phyloP scores from a whole-genome alignment of 1,284 basidiomycete species.

The Rhodofomes roseus region DNA sequence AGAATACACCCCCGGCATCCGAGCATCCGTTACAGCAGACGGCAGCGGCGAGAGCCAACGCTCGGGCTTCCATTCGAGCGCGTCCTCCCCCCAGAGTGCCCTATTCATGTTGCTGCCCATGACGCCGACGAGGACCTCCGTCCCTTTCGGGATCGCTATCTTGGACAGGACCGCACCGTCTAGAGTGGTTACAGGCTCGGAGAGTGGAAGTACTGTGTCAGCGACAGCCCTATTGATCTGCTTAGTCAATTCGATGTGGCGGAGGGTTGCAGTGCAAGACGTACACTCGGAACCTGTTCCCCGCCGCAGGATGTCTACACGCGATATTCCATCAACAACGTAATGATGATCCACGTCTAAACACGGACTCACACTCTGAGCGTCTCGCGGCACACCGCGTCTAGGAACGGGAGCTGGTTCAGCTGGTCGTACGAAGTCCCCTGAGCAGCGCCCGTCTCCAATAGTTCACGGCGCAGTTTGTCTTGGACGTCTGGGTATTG shows the following conservation, averaged over 20 bases:
- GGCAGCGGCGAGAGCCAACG: slow-evolving; percentile 25
- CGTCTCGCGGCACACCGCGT: slow-evolving; percentile 15
- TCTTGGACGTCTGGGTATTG: slow-evolving; percentile 3
- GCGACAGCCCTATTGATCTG: neutral
- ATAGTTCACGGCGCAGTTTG: slow-evolving; percentile 3
- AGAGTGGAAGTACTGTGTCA: slow-evolving; percentile 19
- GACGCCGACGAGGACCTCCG: slow-evolving; percentile 44
- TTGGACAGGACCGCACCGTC: slow-evolving; percentile 32
- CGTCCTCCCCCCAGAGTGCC: slow-evolving; percentile 54
- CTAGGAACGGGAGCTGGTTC: slow-evolving; percentile 13
- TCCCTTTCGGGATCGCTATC: slow-evolving; percentile 41
- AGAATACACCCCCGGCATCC: slow-evolving; percentile 22
- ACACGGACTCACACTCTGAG: slow-evolving; percentile 13
- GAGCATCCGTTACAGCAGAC: slow-evolving; percentile 10
- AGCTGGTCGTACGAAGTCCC: slow-evolving; percentile 13
- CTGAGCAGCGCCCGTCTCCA: neutral
- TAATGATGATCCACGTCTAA: neutral
- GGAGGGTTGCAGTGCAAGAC: too few species aligned
- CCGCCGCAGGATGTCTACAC: too few species aligned
- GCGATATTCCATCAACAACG: neutral
- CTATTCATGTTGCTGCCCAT: slow-evolving; percentile 39
- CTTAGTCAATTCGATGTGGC: neutral
- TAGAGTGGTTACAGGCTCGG: slow-evolving; percentile 14
- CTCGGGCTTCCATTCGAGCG: slow-evolving; percentile 42
- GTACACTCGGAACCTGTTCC: too few species aligned